Base-by-base conservation (phyloP, 2,329 filamentous ascomycete genomes). In the Sarocladium brachiariae region DNA sequence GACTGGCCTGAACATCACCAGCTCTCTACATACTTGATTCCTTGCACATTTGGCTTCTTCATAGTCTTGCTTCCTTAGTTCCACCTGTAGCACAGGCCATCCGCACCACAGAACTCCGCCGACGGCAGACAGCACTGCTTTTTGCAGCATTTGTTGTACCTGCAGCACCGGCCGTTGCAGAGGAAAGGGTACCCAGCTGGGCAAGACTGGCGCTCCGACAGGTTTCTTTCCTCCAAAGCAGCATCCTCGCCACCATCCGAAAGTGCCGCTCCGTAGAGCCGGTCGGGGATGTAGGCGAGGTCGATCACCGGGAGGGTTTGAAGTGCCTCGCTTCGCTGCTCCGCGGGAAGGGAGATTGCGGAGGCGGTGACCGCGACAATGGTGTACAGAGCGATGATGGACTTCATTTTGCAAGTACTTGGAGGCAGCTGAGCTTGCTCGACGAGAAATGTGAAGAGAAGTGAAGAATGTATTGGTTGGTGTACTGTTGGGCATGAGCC, bases 121-220 rank as follows among this genome's bases (percentile, higher is more conserved):
- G 21, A 16, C 9, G 35, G 35, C 31, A 27, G 16, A 19, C 37
- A 45, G 49, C 49, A 50, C 27, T 50, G 34, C 24, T 34, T 31
- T n/a, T 18, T 43, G 37, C 37, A 50, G 49, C 49, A 50, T 3
- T 18, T 18, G 27, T 50, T 45, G 16, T 41, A 45, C 23, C 14
- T 16, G 23, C 49, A 50, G 49, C 35, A 50, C 8, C 23, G 35
- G 8, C 37, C 27, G 19, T 45, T 43, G 34, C 49, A 43, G 16
- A 50, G n/a, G 23, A 31, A 50, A 7, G 35, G 49, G 24, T 45
- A 45, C 10, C 37, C 24, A n/a, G 16, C 25, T 8, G 49, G 49
- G 49, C 37, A 50, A 8, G 10, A 18, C 16, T 47, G 25, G 11
- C 43, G 43, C 16, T 10, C 43, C n/a, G 6, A 11, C n/a, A 47